Evolutionary conservation across 768 basidiomycete genomes (phyloP).

Genomic region (Phaffia australis): DNA sequence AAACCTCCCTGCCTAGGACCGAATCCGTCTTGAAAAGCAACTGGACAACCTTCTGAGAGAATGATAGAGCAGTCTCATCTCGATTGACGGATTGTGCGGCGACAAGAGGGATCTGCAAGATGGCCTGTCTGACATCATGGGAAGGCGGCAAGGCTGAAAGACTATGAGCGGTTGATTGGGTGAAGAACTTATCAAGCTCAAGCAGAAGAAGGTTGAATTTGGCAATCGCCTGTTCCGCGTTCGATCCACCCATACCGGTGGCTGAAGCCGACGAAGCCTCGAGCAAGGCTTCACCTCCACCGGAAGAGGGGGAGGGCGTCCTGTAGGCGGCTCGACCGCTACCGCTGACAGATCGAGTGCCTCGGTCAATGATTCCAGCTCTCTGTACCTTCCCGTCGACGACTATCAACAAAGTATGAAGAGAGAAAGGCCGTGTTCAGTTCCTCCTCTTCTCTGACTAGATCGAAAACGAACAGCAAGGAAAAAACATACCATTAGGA

Average conservation of each 20-base stretch:
- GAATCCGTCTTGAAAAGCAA: slow-evolving; percentile 78
- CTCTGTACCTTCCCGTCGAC: slow-evolving; percentile 5
- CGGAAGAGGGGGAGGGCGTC: neutral
- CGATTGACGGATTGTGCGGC: slow-evolving; percentile 69
- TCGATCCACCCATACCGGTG: no score
- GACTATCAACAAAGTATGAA: slow-evolving; percentile 4
- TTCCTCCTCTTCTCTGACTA: neutral
- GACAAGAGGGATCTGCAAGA: slow-evolving; percentile 69
- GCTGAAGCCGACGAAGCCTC: slow-evolving; percentile 6
- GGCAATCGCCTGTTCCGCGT: slow-evolving; percentile 63
- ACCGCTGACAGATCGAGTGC: slow-evolving; percentile 8
- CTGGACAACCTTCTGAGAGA: slow-evolving; percentile 95
- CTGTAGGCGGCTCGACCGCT: slow-evolving; percentile 13
- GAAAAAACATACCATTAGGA: slow-evolving; percentile 2
- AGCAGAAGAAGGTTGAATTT: slow-evolving; percentile 53
- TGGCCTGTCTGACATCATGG: slow-evolving; percentile 73
- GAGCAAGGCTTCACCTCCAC: neutral
- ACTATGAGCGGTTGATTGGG: slow-evolving; percentile 61
- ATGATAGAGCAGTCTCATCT: slow-evolving; percentile 74
- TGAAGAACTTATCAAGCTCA: slow-evolving; percentile 71
- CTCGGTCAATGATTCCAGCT: slow-evolving; percentile 18
- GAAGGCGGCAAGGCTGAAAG: slow-evolving; percentile 63
- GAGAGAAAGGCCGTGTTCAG: neutral
- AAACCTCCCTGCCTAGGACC: slow-evolving; percentile 82
- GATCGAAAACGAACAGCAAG: neutral